Percentiles rank a stretch among this genome's conserved stretches.
Evolutionary conservation across 768 basidiomycete genomes (phyloP).

Genomic region (Trametes gibbosa): DNA sequence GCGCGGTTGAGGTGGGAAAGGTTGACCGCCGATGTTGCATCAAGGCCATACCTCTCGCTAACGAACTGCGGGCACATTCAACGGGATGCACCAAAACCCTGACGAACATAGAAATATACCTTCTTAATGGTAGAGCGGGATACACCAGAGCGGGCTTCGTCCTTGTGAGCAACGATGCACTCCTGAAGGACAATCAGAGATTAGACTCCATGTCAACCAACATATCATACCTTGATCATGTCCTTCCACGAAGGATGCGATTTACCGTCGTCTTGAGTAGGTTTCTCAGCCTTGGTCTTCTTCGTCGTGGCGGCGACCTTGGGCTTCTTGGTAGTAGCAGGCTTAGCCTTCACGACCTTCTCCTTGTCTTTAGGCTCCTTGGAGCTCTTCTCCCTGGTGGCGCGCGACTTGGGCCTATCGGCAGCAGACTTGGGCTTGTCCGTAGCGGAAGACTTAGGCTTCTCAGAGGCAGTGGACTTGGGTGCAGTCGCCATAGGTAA

Average conservation of each 20-base stretch:
- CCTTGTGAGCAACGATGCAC: slow-evolving; percentile 63
- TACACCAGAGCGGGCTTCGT: slow-evolving; percentile 68
- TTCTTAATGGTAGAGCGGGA: slow-evolving; percentile 76
- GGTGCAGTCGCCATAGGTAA: slow-evolving; percentile 18
- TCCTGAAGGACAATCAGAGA: slow-evolving; percentile 44
- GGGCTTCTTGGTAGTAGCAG: slow-evolving; percentile 21
- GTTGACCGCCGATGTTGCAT: slow-evolving; percentile 38
- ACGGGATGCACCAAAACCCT: background rate
- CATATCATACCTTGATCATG: slow-evolving; percentile 35
- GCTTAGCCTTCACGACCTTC: slow-evolving; percentile 12
- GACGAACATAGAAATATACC: slow-evolving; percentile 22
- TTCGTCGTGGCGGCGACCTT: slow-evolving; percentile 9
- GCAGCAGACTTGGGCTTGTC: slow-evolving; percentile 12
- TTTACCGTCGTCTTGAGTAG: slow-evolving; percentile 18
- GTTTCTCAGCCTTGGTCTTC: slow-evolving; percentile 19
- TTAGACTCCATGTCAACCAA: background rate
- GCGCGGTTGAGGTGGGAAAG: slow-evolving; percentile 50
- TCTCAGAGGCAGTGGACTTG: slow-evolving; percentile 18
- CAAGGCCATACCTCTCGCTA: slow-evolving; percentile 52
- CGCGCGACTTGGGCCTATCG: slow-evolving; percentile 19
- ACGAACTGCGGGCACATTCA: slow-evolving; percentile 39
- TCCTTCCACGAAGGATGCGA: slow-evolving; percentile 39
- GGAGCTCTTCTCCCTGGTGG: slow-evolving; percentile 8
- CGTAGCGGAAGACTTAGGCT: slow-evolving; percentile 20
- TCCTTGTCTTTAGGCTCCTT: slow-evolving; percentile 9